Percentiles rank a stretch among this genome's conserved stretches.
These are phyloP conservation scores for Ceratocystis diversiconidia DNA, from an alignment of 2,329 filamentous ascomycete genomes.

Conservation along the genomic window DNA sequence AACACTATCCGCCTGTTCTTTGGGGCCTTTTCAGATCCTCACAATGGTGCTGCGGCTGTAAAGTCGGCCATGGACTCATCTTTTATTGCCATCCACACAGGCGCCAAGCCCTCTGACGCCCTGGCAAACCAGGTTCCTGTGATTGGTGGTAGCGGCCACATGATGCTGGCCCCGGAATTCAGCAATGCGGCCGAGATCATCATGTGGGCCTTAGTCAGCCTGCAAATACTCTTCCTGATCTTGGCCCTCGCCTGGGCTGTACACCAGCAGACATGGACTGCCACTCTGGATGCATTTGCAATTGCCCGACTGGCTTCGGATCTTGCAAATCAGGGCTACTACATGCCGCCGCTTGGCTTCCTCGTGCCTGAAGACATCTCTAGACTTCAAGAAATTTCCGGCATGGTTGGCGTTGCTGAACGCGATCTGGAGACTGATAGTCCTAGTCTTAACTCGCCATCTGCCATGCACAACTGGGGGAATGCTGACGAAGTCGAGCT, in stretches of 20 bases:
- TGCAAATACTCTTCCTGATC: conserved; percentile 10
- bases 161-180: conserved; percentile 10
- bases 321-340: conserved; percentile 5
- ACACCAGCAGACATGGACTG: conserved; percentile 13
- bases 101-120: neutral
- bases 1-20: conserved; percentile 15
- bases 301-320: conserved; percentile 12
- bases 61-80: conserved; percentile 15
- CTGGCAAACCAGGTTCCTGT: conserved; percentile 13
- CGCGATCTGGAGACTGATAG: neutral
- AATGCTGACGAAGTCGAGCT: conserved; percentile 1
- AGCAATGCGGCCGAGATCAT: conserved; percentile 8
- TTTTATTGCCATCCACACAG: conserved; percentile 13
- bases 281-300: conserved; percentile 14
- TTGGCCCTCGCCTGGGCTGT: conserved; percentile 6
- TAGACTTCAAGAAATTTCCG: conserved; percentile 6
- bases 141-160: conserved; percentile 15
- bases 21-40: conserved; percentile 5
- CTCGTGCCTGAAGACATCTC: conserved; percentile 6
- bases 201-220: conserved; percentile 10
- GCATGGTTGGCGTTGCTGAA: conserved; percentile 11
- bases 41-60: conserved; percentile 5
- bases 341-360: conserved; percentile 9
- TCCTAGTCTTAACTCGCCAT: neutral
- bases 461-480: neutral